Evolutionary conservation across 2,329 filamentous ascomycete genomes (phyloP).

Genomic region (Chaetomium olivaceum): DNA sequence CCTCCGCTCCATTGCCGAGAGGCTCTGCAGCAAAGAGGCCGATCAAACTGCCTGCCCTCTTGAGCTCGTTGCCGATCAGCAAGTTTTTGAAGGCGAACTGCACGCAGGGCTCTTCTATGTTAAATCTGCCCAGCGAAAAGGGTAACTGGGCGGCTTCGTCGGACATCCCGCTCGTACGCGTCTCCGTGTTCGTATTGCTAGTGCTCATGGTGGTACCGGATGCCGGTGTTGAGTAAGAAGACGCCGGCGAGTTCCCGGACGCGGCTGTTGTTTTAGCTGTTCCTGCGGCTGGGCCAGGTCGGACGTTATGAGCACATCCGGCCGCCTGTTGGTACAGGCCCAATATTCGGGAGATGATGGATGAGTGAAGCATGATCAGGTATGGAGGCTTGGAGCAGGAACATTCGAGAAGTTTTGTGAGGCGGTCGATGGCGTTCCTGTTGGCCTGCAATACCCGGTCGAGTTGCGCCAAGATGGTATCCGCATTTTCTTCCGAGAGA

Average conservation of each 20-base stretch:
- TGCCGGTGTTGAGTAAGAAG: not conserved
- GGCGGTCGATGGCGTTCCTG: not conserved
- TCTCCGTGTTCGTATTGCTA: not conserved
- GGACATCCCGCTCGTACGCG: not conserved
- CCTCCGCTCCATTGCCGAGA: not conserved
- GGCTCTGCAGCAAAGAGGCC: not conserved
- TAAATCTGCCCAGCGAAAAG: not conserved
- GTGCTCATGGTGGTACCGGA: not conserved
- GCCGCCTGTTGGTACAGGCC: not conserved
- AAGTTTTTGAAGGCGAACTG: not conserved
- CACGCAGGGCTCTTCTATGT: not conserved
- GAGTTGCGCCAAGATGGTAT: not conserved
- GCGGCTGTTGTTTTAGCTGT: not conserved
- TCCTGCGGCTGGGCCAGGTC: not conserved
- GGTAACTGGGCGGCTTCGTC: not conserved
- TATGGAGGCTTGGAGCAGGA: not conserved
- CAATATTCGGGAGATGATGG: not conserved
- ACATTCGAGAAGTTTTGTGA: not conserved
- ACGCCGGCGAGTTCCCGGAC: not conserved
- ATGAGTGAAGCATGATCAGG: not conserved
- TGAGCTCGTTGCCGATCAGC: not conserved
- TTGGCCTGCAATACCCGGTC: not conserved
- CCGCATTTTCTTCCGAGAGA: not conserved
- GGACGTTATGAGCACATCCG: not conserved
- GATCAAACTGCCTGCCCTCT: not conserved